A percentile compares a stretch with the other conserved stretches of the same genome.
These are phyloP conservation scores for Escallonia rubra DNA, from an alignment of 129 eudicot genomes.

Conservation along the genomic window DNA sequence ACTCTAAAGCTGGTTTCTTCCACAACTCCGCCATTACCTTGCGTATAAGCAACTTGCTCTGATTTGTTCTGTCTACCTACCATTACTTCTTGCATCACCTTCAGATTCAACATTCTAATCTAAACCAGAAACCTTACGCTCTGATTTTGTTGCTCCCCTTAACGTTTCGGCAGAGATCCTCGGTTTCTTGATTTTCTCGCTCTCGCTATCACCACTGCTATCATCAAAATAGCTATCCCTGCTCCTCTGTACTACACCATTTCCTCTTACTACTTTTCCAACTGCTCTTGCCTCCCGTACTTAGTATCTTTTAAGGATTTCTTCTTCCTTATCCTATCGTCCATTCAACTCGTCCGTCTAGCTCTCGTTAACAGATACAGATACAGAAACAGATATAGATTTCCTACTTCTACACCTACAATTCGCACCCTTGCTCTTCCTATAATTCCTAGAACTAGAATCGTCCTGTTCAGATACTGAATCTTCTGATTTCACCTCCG, in stretches of 20 bases:
- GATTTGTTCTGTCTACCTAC: constrained; percentile 25
- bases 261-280: constrained; percentile 25
- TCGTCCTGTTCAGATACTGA: constrained; percentile 27
- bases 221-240: constrained; percentile 32
- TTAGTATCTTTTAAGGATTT: background rate
- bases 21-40: constrained; percentile 31
- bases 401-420: constrained; percentile 37
- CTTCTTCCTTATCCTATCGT: too few species aligned
- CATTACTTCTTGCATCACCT: constrained; percentile 27
- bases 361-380: constrained; percentile 41
- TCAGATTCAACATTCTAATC: constrained; percentile 13
- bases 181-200: constrained; percentile 33
- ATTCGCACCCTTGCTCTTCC: constrained; percentile 29
- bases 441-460: constrained; percentile 24
- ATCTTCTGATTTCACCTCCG: constrained; percentile 14
- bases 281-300: constrained; percentile 31
- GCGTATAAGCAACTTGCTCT: constrained; percentile 37
- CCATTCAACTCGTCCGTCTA: constrained; percentile 27
- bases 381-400: constrained; percentile 30
- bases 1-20: constrained; percentile 50
- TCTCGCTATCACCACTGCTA: constrained; percentile 25
- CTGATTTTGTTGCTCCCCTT: constrained; percentile 40
- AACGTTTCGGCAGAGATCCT: constrained; percentile 17
- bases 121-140: constrained; percentile 20
- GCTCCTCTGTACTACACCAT: constrained; percentile 32